Percentiles rank a stretch among this genome's conserved stretches.
Evolutionary conservation across 192 early-diverging fungal genomes (phyloP).

Genomic region (Backusella luteola): DNA sequence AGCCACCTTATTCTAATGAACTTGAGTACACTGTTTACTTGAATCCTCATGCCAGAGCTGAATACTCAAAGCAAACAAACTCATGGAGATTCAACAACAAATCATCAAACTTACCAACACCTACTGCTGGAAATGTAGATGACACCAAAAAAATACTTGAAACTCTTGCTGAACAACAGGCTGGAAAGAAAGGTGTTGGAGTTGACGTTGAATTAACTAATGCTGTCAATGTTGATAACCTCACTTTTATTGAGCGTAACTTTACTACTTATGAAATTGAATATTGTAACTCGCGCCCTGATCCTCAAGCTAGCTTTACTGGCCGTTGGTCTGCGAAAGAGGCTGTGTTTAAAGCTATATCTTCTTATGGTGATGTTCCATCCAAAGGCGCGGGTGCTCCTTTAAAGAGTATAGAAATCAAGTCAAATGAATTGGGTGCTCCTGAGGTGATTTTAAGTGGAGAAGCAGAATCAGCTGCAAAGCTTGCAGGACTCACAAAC

Average conservation of each 20-base stretch:
- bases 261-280: slow-evolving; percentile 75
- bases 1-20: slow-evolving; percentile 79
- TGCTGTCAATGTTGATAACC: slow-evolving; percentile 80
- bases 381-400: slow-evolving; percentile 82
- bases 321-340: slow-evolving; percentile 98
- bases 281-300: slow-evolving; percentile 73
- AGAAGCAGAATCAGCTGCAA: slow-evolving; percentile 69
- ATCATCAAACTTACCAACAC: slow-evolving; percentile 34
- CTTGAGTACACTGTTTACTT: slow-evolving; percentile 84
- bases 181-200: slow-evolving; percentile 60
- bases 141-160: slow-evolving; percentile 54
- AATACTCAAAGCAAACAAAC: slow-evolving; percentile 69
- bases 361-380: slow-evolving; percentile 66
- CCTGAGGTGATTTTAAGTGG: slow-evolving; percentile 81
- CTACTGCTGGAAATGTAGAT: slow-evolving; percentile 40
- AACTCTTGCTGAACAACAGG: slow-evolving; percentile 43
- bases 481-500: slow-evolving; percentile 64
- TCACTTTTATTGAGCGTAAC: slow-evolving; percentile 88
- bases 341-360: slow-evolving; percentile 93
- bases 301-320: slow-evolving; percentile 81
- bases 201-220: slow-evolving; percentile 90
- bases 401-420: slow-evolving; percentile 86
- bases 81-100: slow-evolving; percentile 66
- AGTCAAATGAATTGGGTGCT: slow-evolving; percentile 65
- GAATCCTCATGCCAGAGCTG: slow-evolving; percentile 81